Base-by-base conservation (phyloP, 1,139 yeast species). In the Blastobotrys indianensis region DNA sequence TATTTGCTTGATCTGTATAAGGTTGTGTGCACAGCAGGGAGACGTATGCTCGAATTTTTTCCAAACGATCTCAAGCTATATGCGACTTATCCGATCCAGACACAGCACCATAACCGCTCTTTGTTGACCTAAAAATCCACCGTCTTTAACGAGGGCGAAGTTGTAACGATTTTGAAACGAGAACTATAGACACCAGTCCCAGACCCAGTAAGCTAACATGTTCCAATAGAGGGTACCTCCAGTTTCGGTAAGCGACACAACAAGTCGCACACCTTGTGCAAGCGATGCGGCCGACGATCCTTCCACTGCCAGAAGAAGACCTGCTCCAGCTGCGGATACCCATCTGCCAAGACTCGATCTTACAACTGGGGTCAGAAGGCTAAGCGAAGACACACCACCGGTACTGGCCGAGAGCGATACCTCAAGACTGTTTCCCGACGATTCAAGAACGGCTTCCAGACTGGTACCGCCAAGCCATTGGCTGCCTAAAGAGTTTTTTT, bases 171-270 rank as follows among this genome's bases (percentile, higher is more conserved):
- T 7, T 37, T 28, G 30, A 31, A 30, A 20, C 33, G 28, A 13
- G 17, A 30, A 4, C 25, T 7, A 20, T 4, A 20, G 25, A 20
- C 6, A 20, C 25, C 25, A 20, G 25, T 20, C 32, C 20, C 16
- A 39, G 7, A 11, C 17, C 12, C 30, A 15, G 20, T 17, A 13
- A 38, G 34, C 42, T 41, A 45, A 37, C 41, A 11, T 11, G n/a
- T 20, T 35, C 16, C 13, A 16, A 25, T 70, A 87, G 95, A 92
- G 90, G 98, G 98, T 87, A 92, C 98, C 76, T 95, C 97, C 80
- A 87, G 97, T 75, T 84, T 87, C 82, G 97, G 98, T 84, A 92
- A 90, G 81, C 88, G 94, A 77, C 97, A 92, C 88, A 90, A 86
- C 94, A 94, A 94, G 82, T 84, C 97, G 73, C 99, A 92, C 88